phyloP scores from a whole-genome alignment of 495 filamentous ascomycete species.

The Lineolata rhizophorae region DNA sequence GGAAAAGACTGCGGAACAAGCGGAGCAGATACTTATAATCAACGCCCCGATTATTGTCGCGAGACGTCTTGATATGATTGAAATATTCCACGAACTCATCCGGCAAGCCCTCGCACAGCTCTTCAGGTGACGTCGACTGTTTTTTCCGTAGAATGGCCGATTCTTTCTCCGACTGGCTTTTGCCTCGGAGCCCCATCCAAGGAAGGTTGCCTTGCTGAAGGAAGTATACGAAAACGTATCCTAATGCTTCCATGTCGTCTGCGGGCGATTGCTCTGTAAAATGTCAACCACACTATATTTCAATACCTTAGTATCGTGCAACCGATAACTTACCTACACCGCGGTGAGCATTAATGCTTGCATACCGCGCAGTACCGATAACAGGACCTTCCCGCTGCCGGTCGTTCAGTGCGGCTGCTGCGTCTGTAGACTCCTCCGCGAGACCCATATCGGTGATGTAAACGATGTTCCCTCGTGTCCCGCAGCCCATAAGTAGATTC shows the following conservation, averaged over 20 bases:
- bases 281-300: slow-evolving; percentile 7
- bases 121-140: background rate
- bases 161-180: background rate
- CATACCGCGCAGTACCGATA: slow-evolving; percentile 10
- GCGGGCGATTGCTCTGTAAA: slow-evolving; percentile 16
- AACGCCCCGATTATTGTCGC: no score
- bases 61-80: no score
- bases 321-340: slow-evolving; percentile 11
- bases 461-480: slow-evolving; percentile 15
- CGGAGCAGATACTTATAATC: slow-evolving; percentile 99
- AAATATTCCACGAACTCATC: no score
- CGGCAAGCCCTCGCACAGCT: background rate
- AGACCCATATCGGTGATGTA: slow-evolving; percentile 12
- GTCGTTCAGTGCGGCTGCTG: slow-evolving; percentile 1
- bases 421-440: slow-evolving; percentile 2
- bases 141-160: background rate
- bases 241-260: slow-evolving; percentile 22
- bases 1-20: slow-evolving; percentile 99
- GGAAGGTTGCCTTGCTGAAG: slow-evolving; percentile 19
- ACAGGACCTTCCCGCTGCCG: slow-evolving; percentile 3
- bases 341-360: slow-evolving; percentile 16
- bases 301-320: background rate
- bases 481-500: slow-evolving; percentile 18
- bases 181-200: slow-evolving; percentile 14
- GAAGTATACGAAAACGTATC: slow-evolving; percentile 21